A percentile compares a stretch with the other conserved stretches of the same genome.
Conservation (phyloP, 179 eudicot genomes). For the Gypsophila paniculata region DNA sequence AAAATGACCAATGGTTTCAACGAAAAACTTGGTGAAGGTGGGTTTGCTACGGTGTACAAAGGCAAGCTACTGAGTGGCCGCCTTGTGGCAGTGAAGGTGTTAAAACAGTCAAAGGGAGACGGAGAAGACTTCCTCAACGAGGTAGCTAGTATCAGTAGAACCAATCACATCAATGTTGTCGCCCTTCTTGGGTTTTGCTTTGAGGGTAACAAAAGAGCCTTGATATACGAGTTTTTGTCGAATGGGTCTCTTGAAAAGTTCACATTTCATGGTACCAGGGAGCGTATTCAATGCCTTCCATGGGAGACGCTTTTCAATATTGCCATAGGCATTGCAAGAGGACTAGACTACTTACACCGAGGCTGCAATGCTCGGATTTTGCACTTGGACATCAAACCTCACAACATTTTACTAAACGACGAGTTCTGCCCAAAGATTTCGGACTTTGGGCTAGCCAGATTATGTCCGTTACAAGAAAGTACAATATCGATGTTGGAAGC, state of each 20-base stretch:
- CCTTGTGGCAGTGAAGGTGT: conserved; percentile 30
- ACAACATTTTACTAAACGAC: conserved; percentile 21
- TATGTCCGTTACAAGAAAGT: conserved; percentile 20
- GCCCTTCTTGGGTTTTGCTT: conserved; percentile 30
- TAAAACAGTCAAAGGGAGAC: conserved; percentile 24
- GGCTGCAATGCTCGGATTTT: conserved; percentile 31
- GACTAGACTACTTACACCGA: conserved; percentile 19
- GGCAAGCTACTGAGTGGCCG: conserved; percentile 22
- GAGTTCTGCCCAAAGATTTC: conserved; percentile 26
- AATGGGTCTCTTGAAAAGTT: conserved; percentile 33
- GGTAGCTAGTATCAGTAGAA: conserved; percentile 23
- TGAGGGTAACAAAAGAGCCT: conserved; percentile 29
- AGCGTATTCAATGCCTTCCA: neutral
- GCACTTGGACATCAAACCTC: conserved; percentile 23
- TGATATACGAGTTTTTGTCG: conserved; percentile 30
- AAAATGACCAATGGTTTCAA: conserved; percentile 24
- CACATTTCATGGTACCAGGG: neutral
- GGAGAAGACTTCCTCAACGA: conserved; percentile 24
- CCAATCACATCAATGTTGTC: conserved; percentile 23
- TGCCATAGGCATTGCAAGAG: conserved; percentile 16
- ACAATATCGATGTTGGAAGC: conserved; percentile 23
- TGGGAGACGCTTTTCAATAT: conserved; percentile 12
- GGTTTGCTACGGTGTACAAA: conserved; percentile 17
- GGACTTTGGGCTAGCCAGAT: conserved; percentile 28
- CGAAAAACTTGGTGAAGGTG: conserved; percentile 26